Base-by-base conservation (phyloP, 805 yeast genomes). In the Candida glaebosa region DNA sequence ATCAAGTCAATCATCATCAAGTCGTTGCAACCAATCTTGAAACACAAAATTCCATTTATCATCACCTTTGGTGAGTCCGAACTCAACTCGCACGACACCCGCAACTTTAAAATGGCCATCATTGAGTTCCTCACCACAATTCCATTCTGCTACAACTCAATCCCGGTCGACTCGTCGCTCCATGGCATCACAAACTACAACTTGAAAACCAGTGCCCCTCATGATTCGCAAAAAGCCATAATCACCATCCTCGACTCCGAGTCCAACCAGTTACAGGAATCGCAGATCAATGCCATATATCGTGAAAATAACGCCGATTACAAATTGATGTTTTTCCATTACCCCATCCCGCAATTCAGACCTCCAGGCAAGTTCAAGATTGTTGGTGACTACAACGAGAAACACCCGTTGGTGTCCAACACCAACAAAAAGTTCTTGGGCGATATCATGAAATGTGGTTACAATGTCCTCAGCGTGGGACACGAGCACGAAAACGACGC, bases 401-500 rank as follows among this genome's bases (percentile, higher is more conserved):
- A 65, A 45, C 71, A 63, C 37, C 54, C 56, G 2, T 51, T 69
- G 32, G 46, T 52, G n/a, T 48, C 64, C 7, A 49, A 50, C 4
- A 60, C 69, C 3, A 61, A 58, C 44, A 31, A 32, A n/a, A 50
- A 56, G 34, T 52, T 65, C 38, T 55, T 57, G 39, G 58, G 60
- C 22, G 74, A 69, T 44, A 53, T 69, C 19, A 49, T 59, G 31
- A 54, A 55, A 35, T 55, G 64, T 36, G 67, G 67, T 6, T 68
- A 67, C 46, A 52, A 63, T 28, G 71, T 55, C 4, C 60, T 68
- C 1, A 56, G 65, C 5, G 73, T 67, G 4, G 72, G 73, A 5
- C 73, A 69, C 45, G 74, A 69, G 46, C 74, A 69, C 45, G 67
- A 63, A 34, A 69, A 69, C 45, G 74, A 69, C 42, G 71, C 69